These are phyloP conservation scores for Aspergillus proliferans DNA, from an alignment of 2,329 filamentous ascomycete genomes.

Conservation along the genomic window DNA sequence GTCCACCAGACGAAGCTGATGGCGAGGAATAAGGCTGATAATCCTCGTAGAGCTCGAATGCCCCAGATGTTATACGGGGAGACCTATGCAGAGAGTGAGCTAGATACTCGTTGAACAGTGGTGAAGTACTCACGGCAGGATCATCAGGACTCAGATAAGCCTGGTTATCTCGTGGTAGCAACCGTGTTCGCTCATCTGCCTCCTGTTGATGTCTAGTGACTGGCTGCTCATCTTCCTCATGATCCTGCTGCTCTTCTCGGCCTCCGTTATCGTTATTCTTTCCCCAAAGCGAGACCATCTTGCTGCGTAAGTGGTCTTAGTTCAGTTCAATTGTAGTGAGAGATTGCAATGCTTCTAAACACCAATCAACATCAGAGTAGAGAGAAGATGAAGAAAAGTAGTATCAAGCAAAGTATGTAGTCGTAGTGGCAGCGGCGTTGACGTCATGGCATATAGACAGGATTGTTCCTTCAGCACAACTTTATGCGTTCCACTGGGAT, in stretches of 20 bases:
- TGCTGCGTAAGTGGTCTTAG: too few relatives aligned
- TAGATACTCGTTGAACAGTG: constrained; percentile 1
- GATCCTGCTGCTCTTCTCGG: constrained; percentile 8
- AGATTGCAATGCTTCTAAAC: too few relatives aligned
- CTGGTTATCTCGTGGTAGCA: constrained; percentile 60
- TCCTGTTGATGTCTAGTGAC: constrained; percentile 24
- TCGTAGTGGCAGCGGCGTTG: too few relatives aligned
- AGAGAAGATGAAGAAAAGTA: too few relatives aligned
- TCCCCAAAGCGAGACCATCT: constrained; percentile 52
- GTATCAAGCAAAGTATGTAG: too few relatives aligned
- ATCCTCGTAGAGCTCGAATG: constrained; percentile 70
- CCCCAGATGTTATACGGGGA: constrained; percentile 94
- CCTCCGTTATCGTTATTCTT: constrained; percentile 44
- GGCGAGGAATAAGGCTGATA: constrained; percentile 69
- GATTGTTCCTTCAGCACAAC: too few relatives aligned
- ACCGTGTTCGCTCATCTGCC: constrained; percentile 56
- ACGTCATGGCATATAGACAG: too few relatives aligned
- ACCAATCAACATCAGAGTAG: too few relatives aligned
- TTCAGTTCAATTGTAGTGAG: too few relatives aligned
- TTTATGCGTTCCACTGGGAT: too few relatives aligned
- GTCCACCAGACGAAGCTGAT: constrained; percentile 90
- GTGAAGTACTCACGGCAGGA: constrained; percentile 57
- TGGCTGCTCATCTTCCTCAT: constrained; percentile 20
- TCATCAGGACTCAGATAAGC: constrained; percentile 71
- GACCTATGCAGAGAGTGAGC: constrained; percentile 38